A percentile compares a stretch with the other conserved stretches of the same genome.
Conservation (phyloP, 805 yeast species). For the Hagleromyces aurorensis region DNA sequence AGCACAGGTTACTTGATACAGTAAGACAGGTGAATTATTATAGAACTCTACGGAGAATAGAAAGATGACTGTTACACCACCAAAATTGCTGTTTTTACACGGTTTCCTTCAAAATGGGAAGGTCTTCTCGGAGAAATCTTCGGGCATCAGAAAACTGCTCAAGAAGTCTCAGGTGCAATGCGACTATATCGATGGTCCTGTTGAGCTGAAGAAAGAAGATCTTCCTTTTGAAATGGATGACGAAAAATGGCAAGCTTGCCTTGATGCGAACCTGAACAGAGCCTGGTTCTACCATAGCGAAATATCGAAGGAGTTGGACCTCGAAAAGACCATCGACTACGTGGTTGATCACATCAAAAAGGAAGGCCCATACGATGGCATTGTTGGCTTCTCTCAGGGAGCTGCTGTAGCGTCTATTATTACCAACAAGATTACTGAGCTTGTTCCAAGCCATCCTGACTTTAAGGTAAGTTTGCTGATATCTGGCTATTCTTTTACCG, state of each 20-base stretch:
- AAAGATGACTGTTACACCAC: constrained; percentile 19
- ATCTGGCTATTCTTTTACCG: constrained; percentile 54
- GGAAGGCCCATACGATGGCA: constrained; percentile 80
- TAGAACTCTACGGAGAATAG: no score
- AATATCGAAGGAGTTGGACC: constrained; percentile 38
- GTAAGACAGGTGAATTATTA: no score
- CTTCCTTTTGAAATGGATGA: constrained; percentile 62
- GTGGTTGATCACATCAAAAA: constrained; percentile 44
- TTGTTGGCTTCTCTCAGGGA: constrained; percentile 91
- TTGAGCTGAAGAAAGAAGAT: constrained; percentile 54
- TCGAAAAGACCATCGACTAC: constrained; percentile 44
- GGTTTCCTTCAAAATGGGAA: constrained; percentile 85
- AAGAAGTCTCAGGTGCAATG: constrained; percentile 58
- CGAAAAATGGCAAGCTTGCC: constrained; percentile 41
- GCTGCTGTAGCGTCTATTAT: constrained; percentile 77
- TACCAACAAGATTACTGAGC: constrained; percentile 47
- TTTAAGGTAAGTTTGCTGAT: constrained; percentile 71
- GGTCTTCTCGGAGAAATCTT: constrained; percentile 78
- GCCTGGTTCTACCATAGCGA: constrained; percentile 74
- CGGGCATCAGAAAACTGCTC: constrained; percentile 77
- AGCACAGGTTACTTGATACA: no score
- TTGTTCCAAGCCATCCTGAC: constrained; percentile 39
- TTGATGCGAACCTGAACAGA: constrained; percentile 38
- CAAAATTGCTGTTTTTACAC: constrained; percentile 73
- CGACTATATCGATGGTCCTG: constrained; percentile 75